phyloP scores from a whole-genome alignment of 345 rosid species.

The Populus pruinosa region DNA sequence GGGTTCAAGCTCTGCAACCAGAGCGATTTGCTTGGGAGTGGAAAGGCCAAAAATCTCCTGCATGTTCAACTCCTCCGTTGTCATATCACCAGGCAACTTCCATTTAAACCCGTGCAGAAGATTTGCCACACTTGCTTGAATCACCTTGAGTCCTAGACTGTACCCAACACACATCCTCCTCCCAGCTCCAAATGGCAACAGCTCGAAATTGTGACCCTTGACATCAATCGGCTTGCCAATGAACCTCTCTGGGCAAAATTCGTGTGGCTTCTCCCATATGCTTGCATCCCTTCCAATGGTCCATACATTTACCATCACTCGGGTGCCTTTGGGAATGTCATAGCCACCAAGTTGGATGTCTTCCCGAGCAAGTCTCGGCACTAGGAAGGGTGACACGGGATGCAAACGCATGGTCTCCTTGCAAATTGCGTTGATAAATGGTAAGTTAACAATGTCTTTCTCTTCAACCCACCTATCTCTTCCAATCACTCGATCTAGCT shows the following conservation, averaged over 20 bases:
- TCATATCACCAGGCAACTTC: constrained; percentile 39
- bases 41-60: constrained; percentile 54
- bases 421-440: constrained; percentile 40
- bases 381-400: constrained; percentile 55
- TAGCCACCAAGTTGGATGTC: constrained; percentile 40
- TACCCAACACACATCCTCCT: constrained; percentile 74
- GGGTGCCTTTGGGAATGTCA: constrained; percentile 48
- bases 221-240: constrained; percentile 41
- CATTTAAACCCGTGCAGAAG: constrained; percentile 56
- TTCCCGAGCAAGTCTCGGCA: constrained; percentile 39
- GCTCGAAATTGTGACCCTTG: constrained; percentile 52
- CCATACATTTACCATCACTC: constrained; percentile 47
- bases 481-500: constrained; percentile 54
- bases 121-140: constrained; percentile 47
- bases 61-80: constrained; percentile 45
- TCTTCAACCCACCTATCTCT: constrained; percentile 51
- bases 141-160: constrained; percentile 52
- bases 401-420: constrained; percentile 66
- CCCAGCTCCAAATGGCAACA: constrained; percentile 65
- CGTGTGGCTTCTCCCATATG: constrained; percentile 50
- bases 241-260: constrained; percentile 55
- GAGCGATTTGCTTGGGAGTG: constrained; percentile 48
- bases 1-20: constrained; percentile 35
- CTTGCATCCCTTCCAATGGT: constrained; percentile 51
- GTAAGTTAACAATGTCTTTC: constrained; percentile 44